Conservation (phyloP, 129 eudicot species). For the Chrysanthemum makinoi region DNA sequence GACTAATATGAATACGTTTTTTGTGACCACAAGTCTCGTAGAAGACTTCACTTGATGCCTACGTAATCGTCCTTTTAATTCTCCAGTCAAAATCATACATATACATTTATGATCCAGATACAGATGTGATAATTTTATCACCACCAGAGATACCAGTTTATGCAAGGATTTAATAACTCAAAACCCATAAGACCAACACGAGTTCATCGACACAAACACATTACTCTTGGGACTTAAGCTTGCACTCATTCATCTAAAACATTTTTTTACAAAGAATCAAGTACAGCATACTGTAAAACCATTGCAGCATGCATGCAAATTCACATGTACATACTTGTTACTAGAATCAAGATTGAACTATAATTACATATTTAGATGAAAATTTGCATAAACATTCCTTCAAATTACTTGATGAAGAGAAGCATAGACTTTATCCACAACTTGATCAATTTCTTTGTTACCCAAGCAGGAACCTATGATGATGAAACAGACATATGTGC, state of each 20-base stretch:
- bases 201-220: not conserved
- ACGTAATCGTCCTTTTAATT: too few relatives aligned
- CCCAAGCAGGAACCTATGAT: not conserved
- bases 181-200: not conserved
- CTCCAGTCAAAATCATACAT: not conserved
- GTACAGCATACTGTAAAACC: not conserved
- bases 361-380: conserved; percentile 22
- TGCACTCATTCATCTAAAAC: not conserved
- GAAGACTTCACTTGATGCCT: too few relatives aligned
- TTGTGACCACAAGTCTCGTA: too few relatives aligned
- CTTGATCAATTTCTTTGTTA: conserved; percentile 14
- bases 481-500: conserved; percentile 18
- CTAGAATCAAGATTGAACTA: not conserved
- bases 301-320: not conserved
- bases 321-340: not conserved
- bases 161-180: not conserved
- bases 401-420: conserved; percentile 18
- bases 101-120: not conserved
- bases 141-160: not conserved
- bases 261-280: conserved; percentile 1
- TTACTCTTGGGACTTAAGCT: not conserved
- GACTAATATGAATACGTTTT: too few relatives aligned
- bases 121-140: not conserved
- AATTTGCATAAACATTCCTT: conserved; percentile 4
- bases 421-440: conserved; percentile 25